Evolutionary conservation across 345 rosid genomes (phyloP), one percentile per base, ranked within the genome.

Genomic region (Streptanthus diversifolius): DNA sequence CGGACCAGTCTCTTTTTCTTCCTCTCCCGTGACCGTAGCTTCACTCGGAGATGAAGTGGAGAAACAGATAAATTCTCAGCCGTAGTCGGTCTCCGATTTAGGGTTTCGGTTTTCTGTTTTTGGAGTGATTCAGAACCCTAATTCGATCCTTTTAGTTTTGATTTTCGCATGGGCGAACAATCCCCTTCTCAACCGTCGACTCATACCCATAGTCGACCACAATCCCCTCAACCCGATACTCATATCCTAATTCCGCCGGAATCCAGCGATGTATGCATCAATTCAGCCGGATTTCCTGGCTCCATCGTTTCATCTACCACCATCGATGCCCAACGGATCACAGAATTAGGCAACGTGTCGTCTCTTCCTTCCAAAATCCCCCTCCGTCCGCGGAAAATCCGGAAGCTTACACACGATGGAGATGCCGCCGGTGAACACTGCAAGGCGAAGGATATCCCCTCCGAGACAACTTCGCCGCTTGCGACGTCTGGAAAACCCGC

Each of bases 341-440:
- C 79, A 19, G 85, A 85, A 24, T 12, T 75, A 19, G 45, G 66
- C 57, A 68, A 71, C 65, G 72, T 73, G 1, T 52, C 82, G 9
- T 77, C 89, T 48, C 90, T 87, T 24, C 88, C 90, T 5, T 69
- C 97, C 41, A 90, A 93, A 85, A 90, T 90, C 68, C 98, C 98
- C 44, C 77, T 85, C 15, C 98, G 96, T 36, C 98, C 97, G 45
- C 85, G 93, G 1, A 87, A 90, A 81, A 80, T 87, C 78, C 89
- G 93, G 33, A 93, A 93, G 66, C 80, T 93, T 44, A 82, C 90
- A 11, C 86, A 84, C 15, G 88, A 86, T 15, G 71, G 48, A 19
- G 68, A 73, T n/a, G 54, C 72, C 33, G 49, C 32, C 12, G 73
- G 33, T 4, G 61, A 78, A 40, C 48, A 80, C 27, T 48, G 59